Evolutionary conservation across 2,329 filamentous ascomycete genomes (phyloP).

Genomic region (Cyclaneusma minus): DNA sequence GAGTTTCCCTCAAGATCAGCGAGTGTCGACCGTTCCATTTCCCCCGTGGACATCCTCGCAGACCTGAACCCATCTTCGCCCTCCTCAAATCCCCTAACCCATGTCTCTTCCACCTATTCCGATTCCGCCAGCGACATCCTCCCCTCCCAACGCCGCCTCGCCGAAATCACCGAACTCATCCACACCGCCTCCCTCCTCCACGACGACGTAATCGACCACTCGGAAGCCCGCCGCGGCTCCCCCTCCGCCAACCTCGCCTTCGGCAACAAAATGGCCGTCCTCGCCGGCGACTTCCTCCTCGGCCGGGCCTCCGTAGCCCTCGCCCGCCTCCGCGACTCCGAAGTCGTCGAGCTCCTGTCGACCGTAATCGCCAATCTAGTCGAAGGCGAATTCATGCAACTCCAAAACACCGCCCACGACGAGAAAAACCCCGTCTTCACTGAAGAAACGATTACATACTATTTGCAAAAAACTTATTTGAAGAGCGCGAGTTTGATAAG

Average conservation of each 20-base stretch:
- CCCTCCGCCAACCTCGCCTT: conserved; percentile 89
- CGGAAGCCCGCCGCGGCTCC: conserved; percentile 64
- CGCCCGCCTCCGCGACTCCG: conserved; percentile 76
- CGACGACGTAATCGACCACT: conserved; percentile 96
- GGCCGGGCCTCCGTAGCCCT: conserved; percentile 87
- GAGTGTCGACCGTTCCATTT: conserved; percentile 44
- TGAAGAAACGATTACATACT: conserved; percentile 81
- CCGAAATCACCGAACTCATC: conserved; percentile 94
- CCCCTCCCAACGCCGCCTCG: conserved; percentile 80
- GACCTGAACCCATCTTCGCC: conserved; percentile 64
- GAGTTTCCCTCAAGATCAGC: conserved; percentile 13
- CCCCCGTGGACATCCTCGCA: conserved; percentile 45
- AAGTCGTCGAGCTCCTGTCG: conserved; percentile 86
- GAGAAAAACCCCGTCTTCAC: conserved; percentile 75
- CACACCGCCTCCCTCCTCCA: conserved; percentile 93
- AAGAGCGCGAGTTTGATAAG: conserved; percentile 93
- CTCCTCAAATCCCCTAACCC: conserved; percentile 34
- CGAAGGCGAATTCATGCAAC: conserved; percentile 98
- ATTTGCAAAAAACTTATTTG: conserved; percentile 94
- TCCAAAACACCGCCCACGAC: conserved; percentile 87
- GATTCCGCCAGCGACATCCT: conserved; percentile 52
- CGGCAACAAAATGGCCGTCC: conserved; percentile 97
- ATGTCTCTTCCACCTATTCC: conserved; percentile 14
- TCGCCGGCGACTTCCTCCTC: conserved; percentile 92
- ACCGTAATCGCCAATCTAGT: conserved; percentile 96